Evolutionary conservation across 73 alveolate genomes (phyloP), one percentile per base, ranked within the genome.

Genomic region (Uronychia binucleata): DNA sequence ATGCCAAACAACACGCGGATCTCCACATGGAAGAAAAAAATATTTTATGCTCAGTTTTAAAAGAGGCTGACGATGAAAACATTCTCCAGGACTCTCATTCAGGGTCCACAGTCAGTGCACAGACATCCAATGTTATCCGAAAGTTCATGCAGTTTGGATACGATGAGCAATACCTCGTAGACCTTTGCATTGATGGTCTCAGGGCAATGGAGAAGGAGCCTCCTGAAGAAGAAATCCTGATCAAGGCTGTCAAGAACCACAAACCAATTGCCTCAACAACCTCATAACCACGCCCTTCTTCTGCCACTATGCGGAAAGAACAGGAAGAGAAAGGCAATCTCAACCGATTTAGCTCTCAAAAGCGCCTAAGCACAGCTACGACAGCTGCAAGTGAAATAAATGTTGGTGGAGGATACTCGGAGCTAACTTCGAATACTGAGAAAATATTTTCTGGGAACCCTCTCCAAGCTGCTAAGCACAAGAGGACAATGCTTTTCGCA

Each of bases 401-500:
- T n/a, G 28, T 31, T 8, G 33, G 30, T 67, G 78, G 59, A 28
- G 81, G 32, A 28, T 8, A 8, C 5, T 75, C 81, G 1, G 32
- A 26, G 1, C 27, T 75, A 58, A 75, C 81, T 30, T 75, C 28
- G 30, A 75, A 75, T 32, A 75, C 81, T 8, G 81, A 75, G 27
- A 28, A 75, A 26, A 32, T 32, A 75, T 75, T 75, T 32, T 75
- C 81, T 28, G 81, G 81, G 5, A 32, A 28, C 8, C 81, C 81
- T 13, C 28, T 75, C 1, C 5, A 32, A 30, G 81, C 81, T 28
- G 81, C 81, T 30, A 75, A 75, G 30, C 81, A 75, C 81, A 75
- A 75, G 26, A 5, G 67, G 5, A 46, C 67, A 11, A 46, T 46
- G 67, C 19, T 46, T 5, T 46, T 46, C 67, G 5, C 67, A 46